A percentile compares a stretch with the other conserved stretches of the same genome.
Evolutionary conservation across 2,329 filamentous ascomycete genomes (phyloP).

Genomic region (Aspergillus neoniger): DNA sequence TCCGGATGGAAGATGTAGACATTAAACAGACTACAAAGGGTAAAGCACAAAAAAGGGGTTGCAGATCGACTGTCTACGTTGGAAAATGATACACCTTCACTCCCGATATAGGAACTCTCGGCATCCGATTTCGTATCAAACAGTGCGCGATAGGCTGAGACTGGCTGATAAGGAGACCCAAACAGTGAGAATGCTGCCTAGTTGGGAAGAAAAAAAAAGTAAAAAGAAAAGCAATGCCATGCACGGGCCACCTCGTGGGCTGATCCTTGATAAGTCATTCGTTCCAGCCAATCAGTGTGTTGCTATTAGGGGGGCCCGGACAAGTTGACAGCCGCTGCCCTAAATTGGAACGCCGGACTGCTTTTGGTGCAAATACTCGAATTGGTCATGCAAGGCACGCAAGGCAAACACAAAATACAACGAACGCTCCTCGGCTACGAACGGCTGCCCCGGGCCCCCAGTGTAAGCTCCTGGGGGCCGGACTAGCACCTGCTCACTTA

Average conservation of each 20-base stretch:
- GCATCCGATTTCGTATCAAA: neutral
- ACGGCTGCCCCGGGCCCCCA: neutral
- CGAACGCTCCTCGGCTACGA: neutral
- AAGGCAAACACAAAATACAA: neutral
- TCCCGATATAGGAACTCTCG: neutral
- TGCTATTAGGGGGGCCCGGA: neutral
- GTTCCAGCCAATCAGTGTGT: neutral
- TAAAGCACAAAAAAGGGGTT: neutral
- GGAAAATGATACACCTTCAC: neutral
- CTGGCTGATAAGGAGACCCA: neutral
- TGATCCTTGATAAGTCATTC: neutral
- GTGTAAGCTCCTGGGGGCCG: neutral
- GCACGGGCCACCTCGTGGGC: conserved; percentile 6
- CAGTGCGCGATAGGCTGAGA: neutral
- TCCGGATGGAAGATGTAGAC: neutral
- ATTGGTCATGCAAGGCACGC: neutral
- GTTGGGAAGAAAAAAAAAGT: neutral
- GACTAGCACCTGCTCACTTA: neutral
- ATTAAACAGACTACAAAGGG: too few relatives aligned
- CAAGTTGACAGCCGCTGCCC: conserved; percentile 4
- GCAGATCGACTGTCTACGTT: neutral
- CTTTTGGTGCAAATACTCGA: neutral
- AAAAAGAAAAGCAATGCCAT: neutral
- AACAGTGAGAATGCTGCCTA: neutral
- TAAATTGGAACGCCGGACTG: neutral